Evolutionary conservation across 2,329 filamentous ascomycete species (phyloP), one percentile per base, ranked within the genome.

Genomic region (Scedosporium boydii): DNA sequence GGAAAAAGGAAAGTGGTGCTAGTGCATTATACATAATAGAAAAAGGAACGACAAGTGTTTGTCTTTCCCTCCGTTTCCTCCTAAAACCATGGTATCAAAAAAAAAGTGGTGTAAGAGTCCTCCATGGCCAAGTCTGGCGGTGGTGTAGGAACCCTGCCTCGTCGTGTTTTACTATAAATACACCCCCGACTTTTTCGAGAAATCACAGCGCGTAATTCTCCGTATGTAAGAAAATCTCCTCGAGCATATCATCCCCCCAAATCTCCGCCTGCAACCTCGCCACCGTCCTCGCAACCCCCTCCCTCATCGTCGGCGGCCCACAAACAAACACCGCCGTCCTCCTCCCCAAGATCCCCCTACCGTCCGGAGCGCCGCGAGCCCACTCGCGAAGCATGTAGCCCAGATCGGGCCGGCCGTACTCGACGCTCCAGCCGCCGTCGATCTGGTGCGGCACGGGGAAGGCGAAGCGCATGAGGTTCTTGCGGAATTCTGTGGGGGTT

Each of bases 191-290:
- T 18, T 21, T 48, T 21, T 48, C 51, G 9, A 48, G 7, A 46
- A 46, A 18, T 81, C 74, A 96, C 65, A 96, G 80, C 60, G 92
- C 90, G 77, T 96, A 97, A 73, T 97, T 97, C 80, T 98, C 93
- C 3, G 93, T 90, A 77, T 97, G 93, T 73, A 97, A 75, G 73
- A 93, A 97, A 62, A 98, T 89, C 81, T 97, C 93, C 71, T 97
- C 93, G 57, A 89, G 83, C 68, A 83, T 82, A 41, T 87, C 84
- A 68, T 91, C 87, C 5, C 83, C 86, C 88, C 91, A 92, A 59
- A 98, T 92, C 73, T 88, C 85, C 27, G 84, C 84, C 80, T 98
- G 93, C 69, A 97, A 76, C 63, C 83, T 78, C 2, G 93, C 93
- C 26, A 96, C 91, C 0, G 90, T 89, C 67, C 86, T 90, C n/a